These are phyloP conservation scores for Monosporascus sp. DNA, from an alignment of 2,329 filamentous ascomycete genomes.

Conservation along the genomic window DNA sequence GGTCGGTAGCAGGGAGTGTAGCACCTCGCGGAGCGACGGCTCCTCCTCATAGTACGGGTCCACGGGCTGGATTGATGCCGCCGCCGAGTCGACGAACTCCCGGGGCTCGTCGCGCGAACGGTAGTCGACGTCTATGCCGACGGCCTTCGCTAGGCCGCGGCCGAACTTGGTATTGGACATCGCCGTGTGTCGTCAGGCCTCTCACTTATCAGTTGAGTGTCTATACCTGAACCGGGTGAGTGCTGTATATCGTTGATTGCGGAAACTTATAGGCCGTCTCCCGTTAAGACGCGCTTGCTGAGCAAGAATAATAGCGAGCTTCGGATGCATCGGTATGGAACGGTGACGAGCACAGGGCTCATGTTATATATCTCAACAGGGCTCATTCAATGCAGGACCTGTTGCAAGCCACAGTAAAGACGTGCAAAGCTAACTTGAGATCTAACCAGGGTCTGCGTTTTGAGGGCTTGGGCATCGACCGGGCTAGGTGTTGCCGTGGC, in stretches of 20 bases:
- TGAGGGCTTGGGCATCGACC: too few relatives aligned
- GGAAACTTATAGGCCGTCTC: too few relatives aligned
- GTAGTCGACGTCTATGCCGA: constrained; percentile 27
- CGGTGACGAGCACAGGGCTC: background rate
- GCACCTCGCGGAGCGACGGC: constrained; percentile 68
- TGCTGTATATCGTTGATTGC: too few relatives aligned
- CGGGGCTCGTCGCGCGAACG: constrained; percentile 20
- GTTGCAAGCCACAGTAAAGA: background rate
- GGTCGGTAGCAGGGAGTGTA: constrained; percentile 59
- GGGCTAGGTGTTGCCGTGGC: too few relatives aligned
- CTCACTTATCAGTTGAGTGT: background rate
- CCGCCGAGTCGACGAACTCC: constrained; percentile 21
- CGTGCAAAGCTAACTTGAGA: background rate
- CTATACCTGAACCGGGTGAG: background rate
- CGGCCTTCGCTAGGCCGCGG: constrained; percentile 20
- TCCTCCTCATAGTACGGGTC: constrained; percentile 79
- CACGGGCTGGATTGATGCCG: constrained; percentile 31
- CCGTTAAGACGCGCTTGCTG: too few relatives aligned
- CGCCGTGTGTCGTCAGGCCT: background rate
- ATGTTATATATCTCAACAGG: background rate
- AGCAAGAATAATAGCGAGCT: too few relatives aligned
- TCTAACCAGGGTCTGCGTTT: background rate
- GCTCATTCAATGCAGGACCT: background rate
- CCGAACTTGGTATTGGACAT: constrained; percentile 16
- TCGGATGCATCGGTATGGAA: background rate